These are phyloP conservation scores for Rheum nobile DNA, from an alignment of 148 eudicot genomes.

Conservation along the genomic window DNA sequence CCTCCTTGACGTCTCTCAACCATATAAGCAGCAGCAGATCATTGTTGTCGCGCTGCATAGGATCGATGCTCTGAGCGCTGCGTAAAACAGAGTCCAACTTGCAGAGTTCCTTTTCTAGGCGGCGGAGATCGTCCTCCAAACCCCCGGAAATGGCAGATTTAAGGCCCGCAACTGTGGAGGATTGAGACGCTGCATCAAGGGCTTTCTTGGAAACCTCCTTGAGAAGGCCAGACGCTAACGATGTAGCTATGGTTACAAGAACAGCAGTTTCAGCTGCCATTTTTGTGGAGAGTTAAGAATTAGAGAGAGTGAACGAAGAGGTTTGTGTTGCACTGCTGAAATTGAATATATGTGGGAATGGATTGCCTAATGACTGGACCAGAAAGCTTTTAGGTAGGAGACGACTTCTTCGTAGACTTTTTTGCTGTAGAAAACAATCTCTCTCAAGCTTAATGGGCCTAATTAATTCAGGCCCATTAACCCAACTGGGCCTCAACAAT, in stretches of 20 bases:
- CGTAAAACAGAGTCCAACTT: not conserved
- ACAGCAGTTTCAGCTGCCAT: not conserved
- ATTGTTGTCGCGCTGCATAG: not conserved
- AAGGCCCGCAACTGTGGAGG: not conserved
- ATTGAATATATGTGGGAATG: too few species aligned
- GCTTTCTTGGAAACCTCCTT: not conserved
- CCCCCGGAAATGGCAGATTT: not conserved
- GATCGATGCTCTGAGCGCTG: not conserved
- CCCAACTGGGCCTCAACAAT: not conserved
- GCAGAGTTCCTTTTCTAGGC: not conserved
- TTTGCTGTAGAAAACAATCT: too few species aligned
- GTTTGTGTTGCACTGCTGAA: too few species aligned
- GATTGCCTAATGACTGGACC: too few species aligned
- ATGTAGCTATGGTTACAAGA: not conserved
- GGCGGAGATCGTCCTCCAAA: not conserved
- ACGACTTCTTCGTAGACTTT: too few species aligned
- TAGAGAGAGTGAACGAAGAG: too few species aligned
- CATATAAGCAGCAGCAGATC: not conserved
- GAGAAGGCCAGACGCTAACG: not conserved
- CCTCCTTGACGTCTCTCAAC: not conserved
- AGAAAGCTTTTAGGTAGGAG: too few species aligned
- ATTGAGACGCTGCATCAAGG: not conserved
- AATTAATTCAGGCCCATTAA: not conserved
- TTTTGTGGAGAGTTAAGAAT: not conserved
- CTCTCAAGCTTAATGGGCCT: not conserved